Evolutionary conservation across 805 yeast species (phyloP).

Genomic region (Candida hungchunana): DNA sequence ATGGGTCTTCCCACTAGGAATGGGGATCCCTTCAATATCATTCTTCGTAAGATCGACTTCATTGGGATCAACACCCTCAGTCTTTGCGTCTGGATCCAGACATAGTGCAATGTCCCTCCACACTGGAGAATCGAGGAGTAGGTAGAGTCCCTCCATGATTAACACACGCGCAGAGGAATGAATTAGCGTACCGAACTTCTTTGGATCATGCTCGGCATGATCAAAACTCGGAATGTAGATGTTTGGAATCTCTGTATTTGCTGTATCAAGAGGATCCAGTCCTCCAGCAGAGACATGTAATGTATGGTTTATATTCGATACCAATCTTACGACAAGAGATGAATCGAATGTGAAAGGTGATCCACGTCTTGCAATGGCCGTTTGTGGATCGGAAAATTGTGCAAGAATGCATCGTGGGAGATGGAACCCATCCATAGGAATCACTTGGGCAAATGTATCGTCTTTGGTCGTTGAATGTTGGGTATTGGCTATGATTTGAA

Average conservation of each 20-base stretch:
- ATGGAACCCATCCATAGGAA: constrained; percentile 81
- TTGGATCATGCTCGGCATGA: constrained; percentile 72
- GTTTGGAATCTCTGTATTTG: constrained; percentile 26
- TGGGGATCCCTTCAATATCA: constrained; percentile 10
- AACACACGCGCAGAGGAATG: constrained; percentile 46
- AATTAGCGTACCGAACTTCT: constrained; percentile 45
- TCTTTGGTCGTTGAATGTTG: not conserved
- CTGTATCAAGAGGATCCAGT: constrained; percentile 12
- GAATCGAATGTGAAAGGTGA: constrained; percentile 83
- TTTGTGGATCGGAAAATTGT: constrained; percentile 48
- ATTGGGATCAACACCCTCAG: constrained; percentile 1
- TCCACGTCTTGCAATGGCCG: constrained; percentile 67
- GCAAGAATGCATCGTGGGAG: constrained; percentile 45
- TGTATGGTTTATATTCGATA: constrained; percentile 14
- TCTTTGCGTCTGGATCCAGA: constrained; percentile 24
- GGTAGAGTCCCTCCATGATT: constrained; percentile 73
- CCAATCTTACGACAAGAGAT: constrained; percentile 12
- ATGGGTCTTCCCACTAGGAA: constrained; percentile 27
- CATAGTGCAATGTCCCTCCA: constrained; percentile 50
- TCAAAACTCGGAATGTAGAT: constrained; percentile 67
- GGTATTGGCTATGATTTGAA: constrained; percentile 11
- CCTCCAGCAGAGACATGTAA: constrained; percentile 8
- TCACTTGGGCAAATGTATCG: constrained; percentile 35
- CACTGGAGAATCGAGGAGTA: constrained; percentile 51
- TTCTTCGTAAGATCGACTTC: constrained; percentile 11